phyloP scores from a whole-genome alignment of 345 rosid genomes.

The Fremontodendron californicum region DNA sequence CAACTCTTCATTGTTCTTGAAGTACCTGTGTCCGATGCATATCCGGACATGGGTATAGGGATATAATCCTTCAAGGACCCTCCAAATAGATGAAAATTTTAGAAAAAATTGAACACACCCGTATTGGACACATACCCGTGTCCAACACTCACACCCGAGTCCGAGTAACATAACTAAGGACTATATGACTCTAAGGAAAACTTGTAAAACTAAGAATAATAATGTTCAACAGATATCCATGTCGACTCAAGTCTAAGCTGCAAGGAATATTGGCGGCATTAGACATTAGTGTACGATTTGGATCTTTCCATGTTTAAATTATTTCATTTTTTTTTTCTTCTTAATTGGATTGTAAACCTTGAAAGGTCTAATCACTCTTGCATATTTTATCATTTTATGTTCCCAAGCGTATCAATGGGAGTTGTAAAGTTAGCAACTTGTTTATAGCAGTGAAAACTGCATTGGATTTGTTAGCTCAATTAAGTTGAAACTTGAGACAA shows the following conservation, averaged over 20 bases:
- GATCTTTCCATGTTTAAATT: background rate
- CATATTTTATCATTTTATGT: background rate
- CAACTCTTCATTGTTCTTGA: no score
- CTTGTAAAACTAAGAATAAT: background rate
- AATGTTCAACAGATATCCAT: background rate
- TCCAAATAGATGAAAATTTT: no score
- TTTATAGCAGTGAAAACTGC: background rate
- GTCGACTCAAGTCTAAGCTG: background rate
- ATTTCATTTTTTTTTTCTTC: background rate
- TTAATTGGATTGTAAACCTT: background rate
- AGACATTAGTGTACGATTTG: background rate
- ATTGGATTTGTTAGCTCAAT: background rate
- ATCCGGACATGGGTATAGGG: no score
- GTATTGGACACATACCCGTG: no score
- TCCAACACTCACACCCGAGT: no score
- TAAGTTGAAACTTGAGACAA: background rate
- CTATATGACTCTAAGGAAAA: background rate
- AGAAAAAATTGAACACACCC: no score
- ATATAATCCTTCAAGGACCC: no score
- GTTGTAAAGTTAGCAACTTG: background rate
- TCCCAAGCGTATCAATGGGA: background rate
- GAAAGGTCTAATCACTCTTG: background rate
- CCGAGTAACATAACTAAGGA: no score
- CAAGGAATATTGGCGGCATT: background rate
- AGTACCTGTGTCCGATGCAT: no score